Conservation (phyloP, 2,329 filamentous ascomycete species). For the Amauroascus verrucosus region DNA sequence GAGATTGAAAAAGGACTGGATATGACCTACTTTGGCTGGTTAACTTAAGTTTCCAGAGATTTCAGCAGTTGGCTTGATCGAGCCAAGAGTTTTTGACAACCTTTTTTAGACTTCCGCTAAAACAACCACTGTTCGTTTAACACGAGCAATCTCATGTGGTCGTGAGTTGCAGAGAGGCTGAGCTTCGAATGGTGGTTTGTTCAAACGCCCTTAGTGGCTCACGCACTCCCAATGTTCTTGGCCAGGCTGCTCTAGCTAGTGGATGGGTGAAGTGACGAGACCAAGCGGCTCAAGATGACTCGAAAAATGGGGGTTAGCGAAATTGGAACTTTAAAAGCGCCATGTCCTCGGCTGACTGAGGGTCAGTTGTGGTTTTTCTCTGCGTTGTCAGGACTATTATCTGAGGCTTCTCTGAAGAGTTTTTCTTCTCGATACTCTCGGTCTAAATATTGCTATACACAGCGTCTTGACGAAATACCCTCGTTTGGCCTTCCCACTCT, state of each 20-base stretch:
- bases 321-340: neutral
- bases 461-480: too few species aligned
- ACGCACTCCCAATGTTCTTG: too few species aligned
- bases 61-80: too few species aligned
- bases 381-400: neutral
- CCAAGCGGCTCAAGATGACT: neutral
- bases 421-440: neutral
- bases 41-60: too few species aligned
- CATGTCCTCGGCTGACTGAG: neutral
- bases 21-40: too few species aligned
- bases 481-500: too few species aligned
- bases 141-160: neutral
- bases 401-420: too few species aligned
- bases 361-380: neutral
- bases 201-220: neutral
- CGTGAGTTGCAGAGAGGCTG: too few species aligned
- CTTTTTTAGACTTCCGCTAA: neutral
- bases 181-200: neutral
- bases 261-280: too few species aligned
- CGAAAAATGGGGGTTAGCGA: neutral
- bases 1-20: too few species aligned
- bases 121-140: constrained; percentile 1
- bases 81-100: neutral
- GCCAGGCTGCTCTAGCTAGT: too few species aligned
- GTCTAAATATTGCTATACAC: too few species aligned